A percentile compares a stretch with the other conserved stretches of the same genome.
Evolutionary conservation across 768 basidiomycete species (phyloP).

Genomic region (Flagelloscypha sp.): DNA sequence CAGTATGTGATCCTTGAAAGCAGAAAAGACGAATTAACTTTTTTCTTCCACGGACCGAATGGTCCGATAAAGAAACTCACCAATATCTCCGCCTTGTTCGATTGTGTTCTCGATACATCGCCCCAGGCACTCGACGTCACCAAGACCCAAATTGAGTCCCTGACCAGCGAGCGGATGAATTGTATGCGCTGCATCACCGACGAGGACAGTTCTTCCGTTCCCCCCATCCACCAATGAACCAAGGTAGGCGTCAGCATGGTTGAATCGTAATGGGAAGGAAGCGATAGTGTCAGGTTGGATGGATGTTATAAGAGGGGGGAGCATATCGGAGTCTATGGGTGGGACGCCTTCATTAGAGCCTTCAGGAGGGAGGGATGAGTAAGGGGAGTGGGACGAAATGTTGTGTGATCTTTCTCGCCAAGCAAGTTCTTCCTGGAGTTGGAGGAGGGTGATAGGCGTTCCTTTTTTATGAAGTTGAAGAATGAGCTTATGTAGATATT

Average conservation of each 20-base stretch:
- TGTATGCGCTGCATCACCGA: slow-evolving; percentile 95
- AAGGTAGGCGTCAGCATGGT: slow-evolving; percentile 80
- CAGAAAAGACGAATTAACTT: neutral
- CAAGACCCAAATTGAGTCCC: slow-evolving; percentile 90
- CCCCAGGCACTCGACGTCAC: slow-evolving; percentile 69
- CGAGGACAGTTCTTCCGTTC: slow-evolving; percentile 68
- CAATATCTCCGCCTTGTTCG: slow-evolving; percentile 71
- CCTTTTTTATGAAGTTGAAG: slow-evolving; percentile 43
- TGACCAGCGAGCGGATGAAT: slow-evolving; percentile 94
- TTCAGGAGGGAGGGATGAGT: slow-evolving; percentile 38
- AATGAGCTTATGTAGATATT: slow-evolving; percentile 55
- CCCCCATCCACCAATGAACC: slow-evolving; percentile 65
- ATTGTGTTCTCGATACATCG: slow-evolving; percentile 53
- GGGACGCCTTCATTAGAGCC: slow-evolving; percentile 39
- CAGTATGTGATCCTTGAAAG: slow-evolving; percentile 58
- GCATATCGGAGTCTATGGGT: slow-evolving; percentile 45
- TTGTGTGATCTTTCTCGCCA: slow-evolving; percentile 70
- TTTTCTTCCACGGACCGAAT: no score
- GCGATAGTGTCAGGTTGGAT: slow-evolving; percentile 72
- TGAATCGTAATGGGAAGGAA: slow-evolving; percentile 84
- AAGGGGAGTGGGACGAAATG: slow-evolving; percentile 56
- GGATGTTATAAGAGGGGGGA: slow-evolving; percentile 69
- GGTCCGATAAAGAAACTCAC: slow-evolving; percentile 43
- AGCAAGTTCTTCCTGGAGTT: slow-evolving; percentile 52
- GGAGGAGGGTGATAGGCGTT: slow-evolving; percentile 34